These are phyloP conservation scores for Penicillium odoratum DNA, from an alignment of 495 filamentous ascomycete species.

Conservation along the genomic window DNA sequence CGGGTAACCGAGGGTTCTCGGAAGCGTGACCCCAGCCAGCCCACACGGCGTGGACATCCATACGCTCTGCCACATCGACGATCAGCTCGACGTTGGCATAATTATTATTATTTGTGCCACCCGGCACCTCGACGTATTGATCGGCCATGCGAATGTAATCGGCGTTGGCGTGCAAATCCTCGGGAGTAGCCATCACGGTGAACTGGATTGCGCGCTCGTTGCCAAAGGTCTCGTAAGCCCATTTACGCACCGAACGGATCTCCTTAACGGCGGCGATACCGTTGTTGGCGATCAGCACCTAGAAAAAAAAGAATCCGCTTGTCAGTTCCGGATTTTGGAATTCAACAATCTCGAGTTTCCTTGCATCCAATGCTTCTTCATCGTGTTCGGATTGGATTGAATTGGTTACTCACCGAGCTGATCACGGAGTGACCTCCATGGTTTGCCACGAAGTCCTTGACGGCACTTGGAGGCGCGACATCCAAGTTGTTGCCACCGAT, in stretches of 20 bases:
- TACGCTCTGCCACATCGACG: constrained; percentile 98
- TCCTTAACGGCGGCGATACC: constrained; percentile 99
- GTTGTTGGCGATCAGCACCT: constrained; percentile 99
- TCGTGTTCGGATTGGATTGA: neutral
- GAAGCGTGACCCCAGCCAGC: constrained; percentile 99
- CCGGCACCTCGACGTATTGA: constrained; percentile 98
- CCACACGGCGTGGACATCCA: constrained; percentile 98
- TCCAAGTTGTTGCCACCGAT: constrained; percentile 89
- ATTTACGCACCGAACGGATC: constrained; percentile 98
- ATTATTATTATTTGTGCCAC: constrained; percentile 99
- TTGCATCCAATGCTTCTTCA: neutral
- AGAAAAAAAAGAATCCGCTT: constrained; percentile 1
- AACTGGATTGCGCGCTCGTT: constrained; percentile 98
- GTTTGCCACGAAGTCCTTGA: constrained; percentile 91
- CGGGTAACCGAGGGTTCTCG: constrained; percentile 96
- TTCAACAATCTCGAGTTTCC: neutral
- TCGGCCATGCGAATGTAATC: constrained; percentile 99
- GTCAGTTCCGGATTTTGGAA: neutral
- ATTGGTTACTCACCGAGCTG: constrained; percentile 71
- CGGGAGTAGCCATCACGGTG: constrained; percentile 99
- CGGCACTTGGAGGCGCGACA: constrained; percentile 71
- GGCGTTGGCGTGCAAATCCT: constrained; percentile 95
- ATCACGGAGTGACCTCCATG: constrained; percentile 97
- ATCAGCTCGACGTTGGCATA: constrained; percentile 99
- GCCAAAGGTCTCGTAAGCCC: constrained; percentile 99